Percentiles rank a stretch among this genome's conserved stretches.
These are phyloP conservation scores for Rhodotorula paludigena DNA, from an alignment of 768 basidiomycete genomes.

Conservation along the genomic window DNA sequence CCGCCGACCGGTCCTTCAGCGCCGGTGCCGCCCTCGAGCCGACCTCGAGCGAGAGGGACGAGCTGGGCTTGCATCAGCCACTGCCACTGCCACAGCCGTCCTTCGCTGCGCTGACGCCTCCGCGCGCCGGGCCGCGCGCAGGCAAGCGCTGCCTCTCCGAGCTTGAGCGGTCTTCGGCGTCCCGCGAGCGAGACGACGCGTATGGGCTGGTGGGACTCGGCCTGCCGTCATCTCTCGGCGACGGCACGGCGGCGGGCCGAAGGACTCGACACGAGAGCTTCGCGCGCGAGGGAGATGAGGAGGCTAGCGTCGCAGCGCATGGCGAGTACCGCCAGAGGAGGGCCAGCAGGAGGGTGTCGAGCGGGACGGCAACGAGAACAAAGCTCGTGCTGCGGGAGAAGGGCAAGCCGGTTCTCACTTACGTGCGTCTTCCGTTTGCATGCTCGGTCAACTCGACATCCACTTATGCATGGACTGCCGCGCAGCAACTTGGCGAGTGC, in stretches of 20 bases:
- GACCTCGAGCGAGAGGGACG: conserved; percentile 12
- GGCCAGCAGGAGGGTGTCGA: conserved; percentile 15
- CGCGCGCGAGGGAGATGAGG: neutral
- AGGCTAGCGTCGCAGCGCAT: neutral
- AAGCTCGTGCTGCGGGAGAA: conserved; percentile 73
- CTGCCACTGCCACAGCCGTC: neutral
- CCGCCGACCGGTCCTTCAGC: conserved; percentile 1
- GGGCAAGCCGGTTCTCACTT: conserved; percentile 71
- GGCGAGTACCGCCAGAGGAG: conserved; percentile 11
- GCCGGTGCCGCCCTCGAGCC: conserved; percentile 15
- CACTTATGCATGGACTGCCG: neutral
- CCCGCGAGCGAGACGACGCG: neutral
- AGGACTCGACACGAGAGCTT: conserved; percentile 30
- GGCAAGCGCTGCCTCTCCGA: conserved; percentile 41
- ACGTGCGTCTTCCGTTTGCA: conserved; percentile 56
- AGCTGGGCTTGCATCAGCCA: conserved; percentile 7
- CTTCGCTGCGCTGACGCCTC: neutral
- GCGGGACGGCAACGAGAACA: conserved; percentile 56
- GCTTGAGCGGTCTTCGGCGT: conserved; percentile 6
- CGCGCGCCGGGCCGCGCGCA: conserved; percentile 5
- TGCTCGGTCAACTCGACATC: too few species aligned
- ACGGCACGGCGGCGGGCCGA: neutral
- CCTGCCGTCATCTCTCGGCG: neutral
- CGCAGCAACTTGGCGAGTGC: conserved; percentile 92
- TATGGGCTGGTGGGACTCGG: conserved; percentile 16